A percentile compares a stretch with the other conserved stretches of the same genome.
Evolutionary conservation across 257 asterid genomes (phyloP).

Genomic region (Jasminum sambac): DNA sequence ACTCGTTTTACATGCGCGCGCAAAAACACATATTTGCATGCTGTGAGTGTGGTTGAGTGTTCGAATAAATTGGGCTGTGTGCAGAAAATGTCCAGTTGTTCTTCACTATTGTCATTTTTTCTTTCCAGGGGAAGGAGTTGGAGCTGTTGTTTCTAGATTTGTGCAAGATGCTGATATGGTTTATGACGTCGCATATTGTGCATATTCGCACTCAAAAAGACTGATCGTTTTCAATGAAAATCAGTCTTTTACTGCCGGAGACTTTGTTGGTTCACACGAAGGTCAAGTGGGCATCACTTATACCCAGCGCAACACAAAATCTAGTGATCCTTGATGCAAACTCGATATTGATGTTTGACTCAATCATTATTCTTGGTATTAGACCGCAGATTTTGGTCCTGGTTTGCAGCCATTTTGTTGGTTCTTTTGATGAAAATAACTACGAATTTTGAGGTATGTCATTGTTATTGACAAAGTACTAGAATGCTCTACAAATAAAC

Average conservation of each 20-base stretch:
- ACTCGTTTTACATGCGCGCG: neutral
- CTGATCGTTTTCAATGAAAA: constrained; percentile 35
- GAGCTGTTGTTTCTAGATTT: constrained; percentile 48
- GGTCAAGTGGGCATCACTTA: constrained; percentile 42
- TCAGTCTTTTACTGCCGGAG: constrained; percentile 49
- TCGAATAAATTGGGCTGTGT: neutral
- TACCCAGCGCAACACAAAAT: constrained; percentile 16
- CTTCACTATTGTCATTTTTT: neutral
- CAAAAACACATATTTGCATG: neutral
- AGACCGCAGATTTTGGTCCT: neutral
- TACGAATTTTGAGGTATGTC: neutral
- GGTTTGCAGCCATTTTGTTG: neutral
- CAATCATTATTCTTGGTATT: constrained; percentile 3
- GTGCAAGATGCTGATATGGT: constrained; percentile 37
- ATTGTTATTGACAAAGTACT: neutral
- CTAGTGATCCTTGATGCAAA: constrained; percentile 9
- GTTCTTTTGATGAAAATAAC: neutral
- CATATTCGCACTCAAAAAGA: constrained; percentile 51
- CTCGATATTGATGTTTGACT: neutral
- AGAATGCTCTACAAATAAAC: neutral
- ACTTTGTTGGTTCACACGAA: constrained; percentile 42
- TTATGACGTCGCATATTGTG: constrained; percentile 69
- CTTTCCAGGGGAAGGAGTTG: constrained; percentile 83
- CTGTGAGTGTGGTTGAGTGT: neutral
- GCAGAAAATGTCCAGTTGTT: neutral